A percentile compares a stretch with the other conserved stretches of the same genome.
These are phyloP conservation scores for Penicillium cosmopolitanum DNA, from an alignment of 495 filamentous ascomycete genomes.

Conservation along the genomic window DNA sequence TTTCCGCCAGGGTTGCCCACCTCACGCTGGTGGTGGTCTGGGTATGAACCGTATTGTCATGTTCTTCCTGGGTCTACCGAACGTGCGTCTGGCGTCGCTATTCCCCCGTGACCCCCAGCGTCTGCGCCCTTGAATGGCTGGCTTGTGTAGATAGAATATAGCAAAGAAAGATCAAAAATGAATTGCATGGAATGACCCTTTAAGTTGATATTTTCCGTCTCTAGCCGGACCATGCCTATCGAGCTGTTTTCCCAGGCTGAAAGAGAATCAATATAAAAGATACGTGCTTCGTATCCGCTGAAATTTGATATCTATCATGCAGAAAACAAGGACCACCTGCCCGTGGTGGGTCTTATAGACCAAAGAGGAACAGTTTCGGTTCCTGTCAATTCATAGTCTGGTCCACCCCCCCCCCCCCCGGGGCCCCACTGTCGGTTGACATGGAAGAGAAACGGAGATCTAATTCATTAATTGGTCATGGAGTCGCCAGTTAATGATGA, in stretches of 20 bases:
- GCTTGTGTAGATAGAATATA: conserved; percentile 24
- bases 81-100: conserved; percentile 74
- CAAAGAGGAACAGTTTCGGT: too few relatives aligned
- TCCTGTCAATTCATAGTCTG: too few relatives aligned
- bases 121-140: conserved; percentile 61
- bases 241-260: too few relatives aligned
- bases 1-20: conserved; percentile 76
- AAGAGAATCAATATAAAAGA: too few relatives aligned
- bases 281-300: too few relatives aligned
- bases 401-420: too few relatives aligned
- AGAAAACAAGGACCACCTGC: too few relatives aligned
- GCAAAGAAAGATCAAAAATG: conserved; percentile 15
- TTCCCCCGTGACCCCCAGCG: conserved; percentile 89
- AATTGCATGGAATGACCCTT: conserved; percentile 15
- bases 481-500: too few relatives aligned
- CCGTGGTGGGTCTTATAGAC: too few relatives aligned
- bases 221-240: too few relatives aligned
- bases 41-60: conserved; percentile 89
- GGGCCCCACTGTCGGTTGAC: too few relatives aligned
- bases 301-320: too few relatives aligned
- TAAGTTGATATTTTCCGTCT: neutral
- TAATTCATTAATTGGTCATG: neutral
- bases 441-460: neutral
- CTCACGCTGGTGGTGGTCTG: conserved; percentile 85
- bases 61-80: conserved; percentile 82